Evolutionary conservation across 2,329 filamentous ascomycete species (phyloP).

Genomic region (Beauveria pseudobassiana): DNA sequence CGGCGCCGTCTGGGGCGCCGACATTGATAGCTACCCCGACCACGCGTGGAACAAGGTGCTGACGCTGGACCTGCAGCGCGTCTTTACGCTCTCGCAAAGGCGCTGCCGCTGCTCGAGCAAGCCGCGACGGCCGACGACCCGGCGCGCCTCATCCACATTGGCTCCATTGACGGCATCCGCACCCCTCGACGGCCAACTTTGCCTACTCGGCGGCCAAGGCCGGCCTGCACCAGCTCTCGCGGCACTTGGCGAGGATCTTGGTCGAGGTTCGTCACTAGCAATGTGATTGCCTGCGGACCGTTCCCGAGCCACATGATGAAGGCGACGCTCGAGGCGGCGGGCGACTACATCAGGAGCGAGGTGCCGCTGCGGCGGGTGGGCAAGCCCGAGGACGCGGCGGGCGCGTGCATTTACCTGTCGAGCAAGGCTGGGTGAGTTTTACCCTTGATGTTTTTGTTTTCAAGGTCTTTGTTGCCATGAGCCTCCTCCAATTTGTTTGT

Average conservation of each 20-base stretch:
- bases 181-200: conserved; percentile 51
- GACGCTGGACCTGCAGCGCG: conserved; percentile 60
- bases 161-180: conserved; percentile 53
- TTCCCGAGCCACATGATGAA: conserved; percentile 65
- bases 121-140: conserved; percentile 37
- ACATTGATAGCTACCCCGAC: conserved; percentile 52
- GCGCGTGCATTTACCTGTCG: conserved; percentile 61
- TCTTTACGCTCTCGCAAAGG: conserved; percentile 58
- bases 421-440: conserved; percentile 52
- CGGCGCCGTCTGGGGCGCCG: conserved; percentile 57
- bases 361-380: conserved; percentile 64
- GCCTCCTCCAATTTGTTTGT: no score
- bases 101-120: conserved; percentile 50
- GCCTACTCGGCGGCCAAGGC: conserved; percentile 57
- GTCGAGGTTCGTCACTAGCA: conserved; percentile 53
- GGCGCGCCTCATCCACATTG: conserved; percentile 57
- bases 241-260: conserved; percentile 54
- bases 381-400: conserved; percentile 59
- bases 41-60: conserved; percentile 50
- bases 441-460: neutral
- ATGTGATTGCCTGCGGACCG: conserved; percentile 65
- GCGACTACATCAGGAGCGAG: conserved; percentile 45
- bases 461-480: neutral
- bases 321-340: conserved; percentile 47
- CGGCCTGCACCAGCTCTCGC: conserved; percentile 54